Conservation (phyloP, 768 basidiomycete species). For the Coprinellus micaceus region DNA sequence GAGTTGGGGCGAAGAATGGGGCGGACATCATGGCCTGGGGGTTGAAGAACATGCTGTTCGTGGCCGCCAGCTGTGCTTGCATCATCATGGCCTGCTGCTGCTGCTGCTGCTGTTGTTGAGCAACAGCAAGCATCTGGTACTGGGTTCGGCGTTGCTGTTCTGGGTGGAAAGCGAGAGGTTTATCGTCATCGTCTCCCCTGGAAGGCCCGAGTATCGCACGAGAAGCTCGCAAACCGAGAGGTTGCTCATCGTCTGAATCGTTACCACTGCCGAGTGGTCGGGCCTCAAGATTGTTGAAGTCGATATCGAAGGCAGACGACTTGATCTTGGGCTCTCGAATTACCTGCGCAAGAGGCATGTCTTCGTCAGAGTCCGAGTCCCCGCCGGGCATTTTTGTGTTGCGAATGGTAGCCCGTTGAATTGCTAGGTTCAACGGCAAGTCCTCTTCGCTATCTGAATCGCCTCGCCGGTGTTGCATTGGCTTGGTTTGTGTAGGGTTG, state of each 20-base stretch:
- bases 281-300: slow-evolving; percentile 31
- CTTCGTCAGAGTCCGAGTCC: slow-evolving; percentile 67
- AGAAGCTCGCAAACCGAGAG: slow-evolving; percentile 68
- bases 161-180: slow-evolving; percentile 68
- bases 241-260: slow-evolving; percentile 67
- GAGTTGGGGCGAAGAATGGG: slow-evolving; percentile 61
- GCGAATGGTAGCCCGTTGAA: slow-evolving; percentile 23
- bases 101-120: slow-evolving; percentile 32
- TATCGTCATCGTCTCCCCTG: slow-evolving; percentile 61
- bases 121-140: slow-evolving; percentile 52
- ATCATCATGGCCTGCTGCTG: slow-evolving; percentile 68
- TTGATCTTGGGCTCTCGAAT: slow-evolving; percentile 44
- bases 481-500: slow-evolving; percentile 30
- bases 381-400: slow-evolving; percentile 10
- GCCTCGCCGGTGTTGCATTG: slow-evolving; percentile 6
- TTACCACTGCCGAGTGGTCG: slow-evolving; percentile 18
- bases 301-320: slow-evolving; percentile 35
- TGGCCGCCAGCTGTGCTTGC: slow-evolving; percentile 75
- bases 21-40: slow-evolving; percentile 64
- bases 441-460: slow-evolving; percentile 76
- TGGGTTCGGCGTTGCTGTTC: slow-evolving; percentile 78
- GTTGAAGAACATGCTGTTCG: slow-evolving; percentile 71
- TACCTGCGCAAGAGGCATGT: slow-evolving; percentile 64
- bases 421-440: slow-evolving; percentile 67
- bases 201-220: slow-evolving; percentile 24